phyloP scores from a whole-genome alignment of 805 yeast species.

The Metschnikowia reukaufii region DNA sequence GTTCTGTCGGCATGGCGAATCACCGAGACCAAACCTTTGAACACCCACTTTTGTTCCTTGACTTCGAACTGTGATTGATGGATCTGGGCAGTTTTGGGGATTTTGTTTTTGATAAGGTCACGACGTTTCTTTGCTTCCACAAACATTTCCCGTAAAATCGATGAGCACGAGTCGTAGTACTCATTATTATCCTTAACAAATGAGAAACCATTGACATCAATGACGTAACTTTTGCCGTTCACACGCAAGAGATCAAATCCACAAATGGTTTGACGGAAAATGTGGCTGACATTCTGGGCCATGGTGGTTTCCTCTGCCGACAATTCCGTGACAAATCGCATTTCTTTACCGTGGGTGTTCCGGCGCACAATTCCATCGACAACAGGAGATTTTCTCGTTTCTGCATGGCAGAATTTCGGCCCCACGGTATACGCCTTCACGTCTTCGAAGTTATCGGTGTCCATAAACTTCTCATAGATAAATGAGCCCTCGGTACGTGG shows the following conservation, averaged over 20 bases:
- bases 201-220: slow-evolving; percentile 97
- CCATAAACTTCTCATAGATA: slow-evolving; percentile 93
- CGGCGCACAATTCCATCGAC: slow-evolving; percentile 99
- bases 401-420: slow-evolving; percentile 89
- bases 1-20: slow-evolving; percentile 98
- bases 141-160: slow-evolving; percentile 74
- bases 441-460: slow-evolving; percentile 96
- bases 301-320: slow-evolving; percentile 71
- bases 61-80: slow-evolving; percentile 48
- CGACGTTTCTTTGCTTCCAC: slow-evolving; percentile 48
- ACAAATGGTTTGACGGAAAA: slow-evolving; percentile 91
- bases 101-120: slow-evolving; percentile 38
- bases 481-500: slow-evolving; percentile 91
- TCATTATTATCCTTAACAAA: slow-evolving; percentile 89
- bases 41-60: slow-evolving; percentile 89
- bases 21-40: slow-evolving; percentile 88
- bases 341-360: slow-evolving; percentile 96
- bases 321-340: slow-evolving; percentile 82
- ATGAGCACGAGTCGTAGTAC: slow-evolving; percentile 82
- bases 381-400: slow-evolving; percentile 96
- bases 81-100: slow-evolving; percentile 36
- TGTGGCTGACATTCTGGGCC: slow-evolving; percentile 73
- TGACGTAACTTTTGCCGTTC: slow-evolving; percentile 83
- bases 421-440: slow-evolving; percentile 99
- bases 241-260: slow-evolving; percentile 95